Evolutionary conservation across 768 basidiomycete species (phyloP).

Genomic region (Lentinula sp.): DNA sequence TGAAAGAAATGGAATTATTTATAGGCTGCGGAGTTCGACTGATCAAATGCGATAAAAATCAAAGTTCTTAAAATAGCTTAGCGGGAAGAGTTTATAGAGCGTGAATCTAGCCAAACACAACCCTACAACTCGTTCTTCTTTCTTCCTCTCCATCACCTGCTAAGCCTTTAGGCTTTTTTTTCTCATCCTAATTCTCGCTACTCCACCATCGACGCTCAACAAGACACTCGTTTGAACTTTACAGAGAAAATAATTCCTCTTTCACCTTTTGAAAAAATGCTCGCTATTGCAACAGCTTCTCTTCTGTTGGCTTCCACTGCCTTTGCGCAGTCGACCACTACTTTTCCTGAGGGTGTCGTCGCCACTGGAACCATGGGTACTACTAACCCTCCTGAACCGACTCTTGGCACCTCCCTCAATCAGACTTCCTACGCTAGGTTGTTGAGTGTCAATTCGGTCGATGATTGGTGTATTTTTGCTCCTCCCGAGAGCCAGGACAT

Average conservation of each 20-base stretch:
- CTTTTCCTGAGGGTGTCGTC: conserved; percentile 28
- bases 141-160: background rate
- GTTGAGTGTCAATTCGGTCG: conserved; percentile 32
- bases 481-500: conserved; percentile 26
- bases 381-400: conserved; percentile 34
- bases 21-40: background rate
- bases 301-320: conserved; percentile 7
- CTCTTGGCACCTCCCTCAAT: conserved; percentile 32
- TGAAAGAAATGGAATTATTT: background rate
- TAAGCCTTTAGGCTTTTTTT: background rate
- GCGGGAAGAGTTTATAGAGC: background rate
- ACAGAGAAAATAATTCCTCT: background rate
- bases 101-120: background rate
- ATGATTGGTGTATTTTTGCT: conserved; percentile 38
- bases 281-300: conserved; percentile 1
- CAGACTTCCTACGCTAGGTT: conserved; percentile 34
- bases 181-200: background rate
- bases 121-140: background rate
- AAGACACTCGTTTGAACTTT: background rate
- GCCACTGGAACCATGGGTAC: conserved; percentile 35
- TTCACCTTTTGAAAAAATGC: background rate
- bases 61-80: background rate
- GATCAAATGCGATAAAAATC: background rate
- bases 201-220: background rate
- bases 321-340: conserved; percentile 11